A percentile compares a stretch with the other conserved stretches of the same genome.
These are phyloP conservation scores for Colletotrichum limetticola DNA, from an alignment of 2,329 filamentous ascomycete species.

Conservation along the genomic window DNA sequence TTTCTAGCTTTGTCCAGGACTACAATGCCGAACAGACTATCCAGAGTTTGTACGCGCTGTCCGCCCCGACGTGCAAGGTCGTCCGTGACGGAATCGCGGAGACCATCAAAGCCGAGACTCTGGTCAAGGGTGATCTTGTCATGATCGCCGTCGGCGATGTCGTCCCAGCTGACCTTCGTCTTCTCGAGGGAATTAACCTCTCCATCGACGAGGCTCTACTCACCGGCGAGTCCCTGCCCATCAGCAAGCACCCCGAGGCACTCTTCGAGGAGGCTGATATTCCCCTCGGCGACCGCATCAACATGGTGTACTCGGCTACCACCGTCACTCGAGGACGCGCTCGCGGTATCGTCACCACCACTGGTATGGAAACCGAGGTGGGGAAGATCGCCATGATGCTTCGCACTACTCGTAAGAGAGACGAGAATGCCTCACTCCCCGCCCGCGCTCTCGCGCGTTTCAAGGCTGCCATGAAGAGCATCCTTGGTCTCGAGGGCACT, in stretches of 20 bases:
- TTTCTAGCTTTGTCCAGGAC: conserved; percentile 65
- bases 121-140: conserved; percentile 76
- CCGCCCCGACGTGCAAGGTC: conserved; percentile 69
- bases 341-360: conserved; percentile 74
- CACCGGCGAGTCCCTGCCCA: conserved; percentile 78
- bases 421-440: conserved; percentile 49
- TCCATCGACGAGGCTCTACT: conserved; percentile 81
- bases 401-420: conserved; percentile 65
- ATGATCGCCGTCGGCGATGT: conserved; percentile 73
- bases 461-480: conserved; percentile 54
- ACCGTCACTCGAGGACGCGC: conserved; percentile 78
- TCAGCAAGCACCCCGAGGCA: conserved; percentile 71
- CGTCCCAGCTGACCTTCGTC: conserved; percentile 75
- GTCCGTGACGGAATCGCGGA: conserved; percentile 63
- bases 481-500: conserved; percentile 78
- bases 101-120: conserved; percentile 63
- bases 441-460: conserved; percentile 57
- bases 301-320: conserved; percentile 77
- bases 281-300: conserved; percentile 75
- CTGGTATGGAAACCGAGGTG: conserved; percentile 80
- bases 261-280: conserved; percentile 64
- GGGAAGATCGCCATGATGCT: conserved; percentile 80
- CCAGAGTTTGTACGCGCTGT: conserved; percentile 68
- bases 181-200: conserved; percentile 76
- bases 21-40: conserved; percentile 71